Percentiles rank a stretch among this genome's conserved stretches.
phyloP scores from a whole-genome alignment of 495 filamentous ascomycete genomes.

The Echria macrotheca region DNA sequence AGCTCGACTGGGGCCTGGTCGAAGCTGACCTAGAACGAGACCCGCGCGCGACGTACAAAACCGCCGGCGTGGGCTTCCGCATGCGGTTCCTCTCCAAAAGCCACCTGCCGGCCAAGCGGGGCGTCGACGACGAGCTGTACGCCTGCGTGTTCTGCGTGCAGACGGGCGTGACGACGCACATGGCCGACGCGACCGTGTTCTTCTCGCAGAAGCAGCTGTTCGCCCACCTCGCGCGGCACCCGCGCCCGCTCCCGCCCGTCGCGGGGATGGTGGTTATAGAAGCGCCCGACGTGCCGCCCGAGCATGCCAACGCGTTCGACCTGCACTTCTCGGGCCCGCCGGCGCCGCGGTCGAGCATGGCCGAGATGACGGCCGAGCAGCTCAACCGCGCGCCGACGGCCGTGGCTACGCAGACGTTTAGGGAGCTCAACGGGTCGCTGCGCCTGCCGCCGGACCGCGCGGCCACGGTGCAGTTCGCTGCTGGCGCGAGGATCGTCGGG shows the following conservation, averaged over 20 bases:
- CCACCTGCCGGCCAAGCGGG: constrained; percentile 31
- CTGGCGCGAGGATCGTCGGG: constrained; percentile 38
- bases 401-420: constrained; percentile 27
- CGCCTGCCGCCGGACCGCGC: constrained; percentile 34
- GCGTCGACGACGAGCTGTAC: constrained; percentile 34
- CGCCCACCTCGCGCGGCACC: constrained; percentile 36
- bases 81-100: constrained; percentile 39
- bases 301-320: constrained; percentile 39
- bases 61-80: constrained; percentile 31
- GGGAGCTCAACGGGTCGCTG: constrained; percentile 24
- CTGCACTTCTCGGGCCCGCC: constrained; percentile 37
- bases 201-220: constrained; percentile 35
- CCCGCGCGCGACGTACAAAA: constrained; percentile 28
- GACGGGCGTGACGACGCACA: constrained; percentile 28
- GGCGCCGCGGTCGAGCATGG: no score
- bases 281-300: constrained; percentile 10
- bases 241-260: constrained; percentile 36
- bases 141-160: constrained; percentile 39
- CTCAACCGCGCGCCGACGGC: constrained; percentile 31
- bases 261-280: constrained; percentile 37
- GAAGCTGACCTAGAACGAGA: constrained; percentile 30
- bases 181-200: constrained; percentile 41
- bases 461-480: constrained; percentile 34
- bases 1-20: constrained; percentile 34
- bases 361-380: constrained; percentile 27